Evolutionary conservation across 805 yeast species (phyloP).

Genomic region (Candida loeiensis): DNA sequence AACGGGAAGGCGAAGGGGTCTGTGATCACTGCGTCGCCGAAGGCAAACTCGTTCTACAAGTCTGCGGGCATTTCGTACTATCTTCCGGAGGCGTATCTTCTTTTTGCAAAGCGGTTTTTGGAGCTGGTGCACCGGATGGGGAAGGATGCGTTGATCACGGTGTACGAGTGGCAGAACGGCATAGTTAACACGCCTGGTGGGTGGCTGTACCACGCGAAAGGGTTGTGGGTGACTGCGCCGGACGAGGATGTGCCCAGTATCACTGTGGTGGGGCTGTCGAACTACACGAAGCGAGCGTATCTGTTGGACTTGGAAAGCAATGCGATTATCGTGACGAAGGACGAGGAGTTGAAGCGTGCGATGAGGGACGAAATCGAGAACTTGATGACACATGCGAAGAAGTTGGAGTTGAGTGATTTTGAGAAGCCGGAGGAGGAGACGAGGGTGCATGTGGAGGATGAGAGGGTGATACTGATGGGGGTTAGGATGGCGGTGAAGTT

Average conservation of each 20-base stretch:
- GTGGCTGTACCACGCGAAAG: conserved; percentile 98
- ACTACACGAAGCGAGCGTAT: conserved; percentile 88
- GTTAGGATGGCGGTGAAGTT: conserved; percentile 66
- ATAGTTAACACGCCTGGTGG: conserved; percentile 76
- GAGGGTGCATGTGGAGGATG: conserved; percentile 32
- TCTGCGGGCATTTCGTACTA: conserved; percentile 77
- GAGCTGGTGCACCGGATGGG: conserved; percentile 43
- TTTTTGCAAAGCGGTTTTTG: conserved; percentile 68
- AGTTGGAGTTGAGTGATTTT: conserved; percentile 59
- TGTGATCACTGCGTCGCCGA: conserved; percentile 88
- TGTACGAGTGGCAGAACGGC: conserved; percentile 87
- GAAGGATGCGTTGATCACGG: conserved; percentile 44
- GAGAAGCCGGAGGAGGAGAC: conserved; percentile 19
- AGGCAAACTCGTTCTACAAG: conserved; percentile 89
- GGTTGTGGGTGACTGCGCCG: conserved; percentile 76
- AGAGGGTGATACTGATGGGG: conserved; percentile 56
- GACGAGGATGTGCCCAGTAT: conserved; percentile 58
- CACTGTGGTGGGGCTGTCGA: conserved; percentile 88
- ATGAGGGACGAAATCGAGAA: conserved; percentile 66
- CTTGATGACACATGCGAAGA: conserved; percentile 49
- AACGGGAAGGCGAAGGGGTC: conserved; percentile 57
- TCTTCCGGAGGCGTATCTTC: conserved; percentile 82
- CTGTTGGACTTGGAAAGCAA: conserved; percentile 85
- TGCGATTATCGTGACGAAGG: conserved; percentile 72
- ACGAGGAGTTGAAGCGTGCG: conserved; percentile 49